Evolutionary conservation across 176 grass and related monocot species (phyloP), one percentile per base, ranked within the genome.

Genomic region (Oryza nivara): DNA sequence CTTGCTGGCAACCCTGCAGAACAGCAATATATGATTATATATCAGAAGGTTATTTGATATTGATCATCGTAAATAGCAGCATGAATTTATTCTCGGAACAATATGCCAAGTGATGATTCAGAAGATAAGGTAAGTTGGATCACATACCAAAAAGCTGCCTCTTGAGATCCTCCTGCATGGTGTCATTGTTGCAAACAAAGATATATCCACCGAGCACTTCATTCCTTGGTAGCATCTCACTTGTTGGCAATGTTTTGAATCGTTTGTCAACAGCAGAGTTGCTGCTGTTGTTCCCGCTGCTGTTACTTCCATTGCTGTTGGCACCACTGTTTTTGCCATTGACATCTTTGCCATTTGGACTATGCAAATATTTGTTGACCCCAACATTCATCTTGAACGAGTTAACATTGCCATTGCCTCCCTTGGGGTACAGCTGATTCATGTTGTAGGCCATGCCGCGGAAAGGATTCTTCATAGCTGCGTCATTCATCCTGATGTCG

Each of bases 161-260:
- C 78, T 95, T 98, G 68, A 98, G 93, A 94, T 98, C 96, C 83
- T 98, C 96, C 80, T 93, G 96, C 96, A 98, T 98, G 36, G 96
- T 98, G 73, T 98, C 96, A 68, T 98, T 98, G 85, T 98, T 98
- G 91, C 96, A 98, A 38, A 98, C 96, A 87, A 98, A 98, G 65
- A 98, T 95, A 81, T 98, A 98, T 36, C 96, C 96, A 81, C 96
- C 96, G 79, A 98, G 92, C 83, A 98, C 88, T 79, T 95, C 96
- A 86, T 98, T 98, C 85, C 93, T 95, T 7, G 96, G 96, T 12
- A 98, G 86, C 93, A 98, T 98, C 86, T 98, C 96, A 67, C 92
- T 92, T 0, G 96, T 92, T 72, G 96, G 96, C 82, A 98, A 77
- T 10, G 92, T 98, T 79, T 98, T 98, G 81, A 98, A 98, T 67